phyloP scores from a whole-genome alignment of 2,329 filamentous ascomycete species.

The Hypoxylon sp. region DNA sequence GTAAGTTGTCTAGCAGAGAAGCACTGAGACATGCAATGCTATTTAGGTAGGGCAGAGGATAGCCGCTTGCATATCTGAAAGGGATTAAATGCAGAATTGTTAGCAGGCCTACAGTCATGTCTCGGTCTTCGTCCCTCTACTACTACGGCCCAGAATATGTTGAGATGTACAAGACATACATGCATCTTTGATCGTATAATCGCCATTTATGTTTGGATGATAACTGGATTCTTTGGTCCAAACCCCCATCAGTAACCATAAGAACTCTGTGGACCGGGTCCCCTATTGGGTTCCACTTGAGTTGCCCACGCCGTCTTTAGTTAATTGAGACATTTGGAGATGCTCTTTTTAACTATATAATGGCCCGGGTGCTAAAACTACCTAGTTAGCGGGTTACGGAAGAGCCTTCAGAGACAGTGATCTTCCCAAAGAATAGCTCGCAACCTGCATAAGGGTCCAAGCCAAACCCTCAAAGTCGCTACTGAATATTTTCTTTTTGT shows the following conservation, averaged over 20 bases:
- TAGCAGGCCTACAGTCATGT: background rate
- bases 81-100: background rate
- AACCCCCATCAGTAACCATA: background rate
- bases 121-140: background rate
- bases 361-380: background rate
- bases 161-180: slow-evolving; percentile 11
- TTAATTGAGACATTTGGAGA: slow-evolving; percentile 10
- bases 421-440: background rate
- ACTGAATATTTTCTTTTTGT: slow-evolving; percentile 3
- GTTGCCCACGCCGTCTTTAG: background rate
- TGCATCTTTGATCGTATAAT: background rate
- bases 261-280: slow-evolving; percentile 10
- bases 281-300: slow-evolving; percentile 18
- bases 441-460: slow-evolving; percentile 10
- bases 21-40: slow-evolving; percentile 5
- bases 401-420: background rate
- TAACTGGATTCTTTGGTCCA: no score
- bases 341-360: background rate
- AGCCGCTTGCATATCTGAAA: background rate
- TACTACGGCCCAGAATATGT: background rate
- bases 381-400: no score
- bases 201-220: background rate
- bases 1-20: background rate
- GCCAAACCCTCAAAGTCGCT: background rate
- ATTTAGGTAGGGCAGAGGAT: no score